These are phyloP conservation scores for Cinchona pubescens DNA, from an alignment of 257 asterid species.

Conservation along the genomic window DNA sequence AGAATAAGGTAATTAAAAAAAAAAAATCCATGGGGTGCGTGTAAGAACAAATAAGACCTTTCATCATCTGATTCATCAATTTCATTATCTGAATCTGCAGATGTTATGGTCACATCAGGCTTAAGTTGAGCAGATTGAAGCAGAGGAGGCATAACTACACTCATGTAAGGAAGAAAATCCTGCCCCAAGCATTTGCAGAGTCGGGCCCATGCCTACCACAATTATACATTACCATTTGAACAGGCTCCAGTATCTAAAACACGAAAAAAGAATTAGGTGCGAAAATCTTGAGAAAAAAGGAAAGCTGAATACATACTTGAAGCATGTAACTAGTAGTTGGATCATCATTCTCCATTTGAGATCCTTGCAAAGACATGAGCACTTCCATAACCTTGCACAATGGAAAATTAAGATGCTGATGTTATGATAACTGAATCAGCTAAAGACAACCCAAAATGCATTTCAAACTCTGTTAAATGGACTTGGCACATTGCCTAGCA, in stretches of 20 bases:
- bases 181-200: conserved; percentile 97
- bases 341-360: conserved; percentile 87
- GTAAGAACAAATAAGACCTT: conserved; percentile 40
- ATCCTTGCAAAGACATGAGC: conserved; percentile 88
- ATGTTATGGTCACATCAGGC: conserved; percentile 85
- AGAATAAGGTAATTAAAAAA: too few relatives aligned
- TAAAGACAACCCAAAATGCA: conserved; percentile 1
- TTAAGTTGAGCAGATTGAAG: conserved; percentile 90
- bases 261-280: too few relatives aligned
- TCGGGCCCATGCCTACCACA: conserved; percentile 87
- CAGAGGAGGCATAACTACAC: conserved; percentile 91
- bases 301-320: conserved; percentile 44
- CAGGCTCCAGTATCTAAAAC: not conserved
- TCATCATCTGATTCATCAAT: conserved; percentile 83
- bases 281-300: not conserved
- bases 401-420: conserved; percentile 3
- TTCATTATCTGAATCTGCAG: conserved; percentile 83
- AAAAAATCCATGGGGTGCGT: not conserved
- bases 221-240: not conserved
- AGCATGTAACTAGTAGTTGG: conserved; percentile 96
- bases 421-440: conserved; percentile 11
- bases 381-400: conserved; percentile 81
- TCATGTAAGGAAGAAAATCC: conserved; percentile 94
- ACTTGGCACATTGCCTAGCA: too few relatives aligned
- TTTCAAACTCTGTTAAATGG: too few relatives aligned